These are phyloP conservation scores for Dillenia suffruticosa DNA, from an alignment of 164 flowering plant species.

Conservation along the genomic window DNA sequence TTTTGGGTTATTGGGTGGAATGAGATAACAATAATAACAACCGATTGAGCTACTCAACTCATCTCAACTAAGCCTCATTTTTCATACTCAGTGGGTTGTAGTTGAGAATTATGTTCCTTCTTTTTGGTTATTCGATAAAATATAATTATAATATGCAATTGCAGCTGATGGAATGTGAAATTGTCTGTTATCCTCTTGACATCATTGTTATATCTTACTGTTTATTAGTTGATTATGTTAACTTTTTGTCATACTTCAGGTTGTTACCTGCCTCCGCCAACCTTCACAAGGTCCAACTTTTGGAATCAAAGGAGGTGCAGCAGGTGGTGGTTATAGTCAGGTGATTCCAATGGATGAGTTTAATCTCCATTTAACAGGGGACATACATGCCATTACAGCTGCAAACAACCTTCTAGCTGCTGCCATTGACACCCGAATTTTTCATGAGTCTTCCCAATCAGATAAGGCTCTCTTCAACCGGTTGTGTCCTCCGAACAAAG, in stretches of 20 bases:
- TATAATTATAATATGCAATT: too few relatives aligned
- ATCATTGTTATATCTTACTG: too few relatives aligned
- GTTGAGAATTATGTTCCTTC: too few relatives aligned
- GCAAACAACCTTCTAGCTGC: slow-evolving; percentile 99
- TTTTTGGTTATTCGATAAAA: too few relatives aligned
- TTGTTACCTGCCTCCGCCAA: slow-evolving; percentile 92
- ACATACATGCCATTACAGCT: slow-evolving; percentile 99
- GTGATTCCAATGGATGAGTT: slow-evolving; percentile 99
- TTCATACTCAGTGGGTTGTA: too few relatives aligned
- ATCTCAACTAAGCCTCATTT: too few relatives aligned
- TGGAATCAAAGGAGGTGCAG: slow-evolving; percentile 99
- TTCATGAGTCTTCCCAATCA: slow-evolving; percentile 85
- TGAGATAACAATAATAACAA: too few relatives aligned
- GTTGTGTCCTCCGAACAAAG: slow-evolving; percentile 84
- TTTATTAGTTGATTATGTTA: too few relatives aligned
- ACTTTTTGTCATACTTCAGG: slow-evolving; percentile 31
- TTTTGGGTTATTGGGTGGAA: too few relatives aligned
- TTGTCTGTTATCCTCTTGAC: too few relatives aligned
- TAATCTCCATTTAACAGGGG: slow-evolving; percentile 95
- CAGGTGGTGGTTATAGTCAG: slow-evolving; percentile 99
- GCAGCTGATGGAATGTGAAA: too few relatives aligned
- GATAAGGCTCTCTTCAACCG: slow-evolving; percentile 94
- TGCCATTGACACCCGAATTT: slow-evolving; percentile 91
- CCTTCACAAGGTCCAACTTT: slow-evolving; percentile 99
- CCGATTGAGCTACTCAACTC: too few relatives aligned